These are phyloP conservation scores for Xerocomellus intermedius DNA, from an alignment of 768 basidiomycete species.

Conservation along the genomic window DNA sequence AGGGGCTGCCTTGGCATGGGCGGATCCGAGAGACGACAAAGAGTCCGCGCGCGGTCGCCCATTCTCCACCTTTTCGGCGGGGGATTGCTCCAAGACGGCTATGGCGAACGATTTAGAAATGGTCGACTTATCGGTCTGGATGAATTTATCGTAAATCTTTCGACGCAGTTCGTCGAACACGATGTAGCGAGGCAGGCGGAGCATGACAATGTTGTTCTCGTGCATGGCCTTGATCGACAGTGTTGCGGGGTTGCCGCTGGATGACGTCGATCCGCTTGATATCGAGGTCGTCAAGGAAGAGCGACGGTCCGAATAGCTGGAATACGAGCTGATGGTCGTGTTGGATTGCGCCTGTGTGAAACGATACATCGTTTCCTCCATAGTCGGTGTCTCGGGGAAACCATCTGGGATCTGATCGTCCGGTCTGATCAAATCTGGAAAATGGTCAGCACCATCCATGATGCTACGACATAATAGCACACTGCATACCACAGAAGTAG, in stretches of 20 bases:
- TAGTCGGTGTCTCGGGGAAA: conserved; percentile 22
- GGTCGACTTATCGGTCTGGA: conserved; percentile 54
- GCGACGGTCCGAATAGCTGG: conserved; percentile 18
- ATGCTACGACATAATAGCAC: neutral
- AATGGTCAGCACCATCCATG: neutral
- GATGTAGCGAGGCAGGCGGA: conserved; percentile 50
- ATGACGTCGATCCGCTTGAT: conserved; percentile 38
- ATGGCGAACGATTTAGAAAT: conserved; percentile 57
- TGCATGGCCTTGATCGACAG: conserved; percentile 65
- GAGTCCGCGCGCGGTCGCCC: conserved; percentile 33
- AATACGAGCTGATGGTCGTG: conserved; percentile 7
- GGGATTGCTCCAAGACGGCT: conserved; percentile 45
- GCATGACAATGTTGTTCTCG: conserved; percentile 59
- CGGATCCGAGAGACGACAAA: conserved; percentile 35
- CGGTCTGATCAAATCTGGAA: conserved; percentile 25
- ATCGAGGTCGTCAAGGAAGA: conserved; percentile 34
- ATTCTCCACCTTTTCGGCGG: conserved; percentile 11
- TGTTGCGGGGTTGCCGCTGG: conserved; percentile 23
- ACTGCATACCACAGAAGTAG: conserved; percentile 39
- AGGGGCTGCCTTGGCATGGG: conserved; percentile 13
- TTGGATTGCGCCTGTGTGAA: conserved; percentile 8
- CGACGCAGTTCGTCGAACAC: conserved; percentile 53
- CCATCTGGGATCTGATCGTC: conserved; percentile 6
- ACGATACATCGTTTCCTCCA: conserved; percentile 10
- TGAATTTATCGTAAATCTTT: conserved; percentile 64